phyloP scores from a whole-genome alignment of 495 filamentous ascomycete species.

The Podospora australis region DNA sequence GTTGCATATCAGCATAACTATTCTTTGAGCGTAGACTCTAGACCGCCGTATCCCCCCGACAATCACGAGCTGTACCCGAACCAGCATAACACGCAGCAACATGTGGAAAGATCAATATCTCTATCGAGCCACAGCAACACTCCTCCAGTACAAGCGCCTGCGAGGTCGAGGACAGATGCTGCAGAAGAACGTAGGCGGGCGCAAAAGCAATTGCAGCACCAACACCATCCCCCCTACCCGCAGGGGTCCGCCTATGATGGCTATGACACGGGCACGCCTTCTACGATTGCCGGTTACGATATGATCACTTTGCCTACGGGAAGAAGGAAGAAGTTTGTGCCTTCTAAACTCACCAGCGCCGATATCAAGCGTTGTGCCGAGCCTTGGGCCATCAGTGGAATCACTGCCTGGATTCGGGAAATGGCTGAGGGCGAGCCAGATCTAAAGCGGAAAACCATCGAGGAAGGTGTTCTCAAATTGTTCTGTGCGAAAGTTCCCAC shows the following conservation, averaged over 20 bases:
- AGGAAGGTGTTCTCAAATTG: constrained; percentile 79
- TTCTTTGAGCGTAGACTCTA: constrained; percentile 35
- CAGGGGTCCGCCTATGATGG: constrained; percentile 41
- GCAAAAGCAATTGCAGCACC: constrained; percentile 52
- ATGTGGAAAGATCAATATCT: constrained; percentile 81
- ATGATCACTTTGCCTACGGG: constrained; percentile 64
- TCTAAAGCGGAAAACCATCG: constrained; percentile 72
- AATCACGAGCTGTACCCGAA: constrained; percentile 24
- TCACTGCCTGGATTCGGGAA: constrained; percentile 78
- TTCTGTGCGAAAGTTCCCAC: constrained; percentile 97
- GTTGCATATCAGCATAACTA: constrained; percentile 32
- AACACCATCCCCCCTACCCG: constrained; percentile 43
- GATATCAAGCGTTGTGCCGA: constrained; percentile 84
- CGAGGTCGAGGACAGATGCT: constrained; percentile 91
- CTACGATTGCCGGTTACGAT: constrained; percentile 55
- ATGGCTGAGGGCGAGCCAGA: constrained; percentile 81
- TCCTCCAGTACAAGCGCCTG: constrained; percentile 71
- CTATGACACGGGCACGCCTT: constrained; percentile 45
- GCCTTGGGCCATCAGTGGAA: constrained; percentile 89
- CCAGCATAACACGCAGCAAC: constrained; percentile 33
- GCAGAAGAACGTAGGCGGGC: constrained; percentile 54
- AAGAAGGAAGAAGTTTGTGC: constrained; percentile 72
- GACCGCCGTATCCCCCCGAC: constrained; percentile 22
- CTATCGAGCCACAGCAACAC: constrained; percentile 73
- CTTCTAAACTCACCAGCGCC: constrained; percentile 72